Conservation (phyloP, 305 asterid species). For the Fraxinus floribunda region DNA sequence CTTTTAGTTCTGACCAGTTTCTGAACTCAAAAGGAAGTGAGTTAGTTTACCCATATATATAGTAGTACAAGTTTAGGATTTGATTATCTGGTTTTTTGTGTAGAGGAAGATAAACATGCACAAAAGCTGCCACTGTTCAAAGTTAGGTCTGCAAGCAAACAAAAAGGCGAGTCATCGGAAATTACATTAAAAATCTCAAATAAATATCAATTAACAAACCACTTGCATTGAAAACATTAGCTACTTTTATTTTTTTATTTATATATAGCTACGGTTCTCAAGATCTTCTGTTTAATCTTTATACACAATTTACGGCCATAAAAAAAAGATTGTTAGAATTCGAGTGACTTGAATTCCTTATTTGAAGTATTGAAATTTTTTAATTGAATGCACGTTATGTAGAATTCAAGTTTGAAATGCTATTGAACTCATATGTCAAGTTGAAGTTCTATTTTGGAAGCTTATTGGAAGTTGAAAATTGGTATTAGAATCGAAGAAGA, state of each 20-base stretch:
- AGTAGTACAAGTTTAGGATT: constrained; percentile 39
- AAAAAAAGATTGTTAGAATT: too few species aligned
- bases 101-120: constrained; percentile 48
- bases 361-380: too few species aligned
- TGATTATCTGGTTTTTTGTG: constrained; percentile 54
- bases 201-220: neutral
- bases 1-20: constrained; percentile 7
- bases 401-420: too few species aligned
- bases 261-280: neutral
- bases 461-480: too few species aligned
- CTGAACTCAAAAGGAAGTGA: constrained; percentile 19
- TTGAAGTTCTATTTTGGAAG: too few species aligned
- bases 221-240: neutral
- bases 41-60: constrained; percentile 23
- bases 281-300: neutral
- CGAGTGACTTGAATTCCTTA: too few species aligned
- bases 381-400: too few species aligned
- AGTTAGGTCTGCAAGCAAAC: constrained; percentile 67
- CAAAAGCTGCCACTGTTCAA: constrained; percentile 74
- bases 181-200: constrained; percentile 23
- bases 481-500: too few species aligned
- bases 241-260: neutral
- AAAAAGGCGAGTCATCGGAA: constrained; percentile 39
- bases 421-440: too few species aligned
- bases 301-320: neutral